A percentile compares a stretch with the other conserved stretches of the same genome.
phyloP scores from a whole-genome alignment of 1,284 basidiomycete species.

The Tetrapyrgos nigripes region DNA sequence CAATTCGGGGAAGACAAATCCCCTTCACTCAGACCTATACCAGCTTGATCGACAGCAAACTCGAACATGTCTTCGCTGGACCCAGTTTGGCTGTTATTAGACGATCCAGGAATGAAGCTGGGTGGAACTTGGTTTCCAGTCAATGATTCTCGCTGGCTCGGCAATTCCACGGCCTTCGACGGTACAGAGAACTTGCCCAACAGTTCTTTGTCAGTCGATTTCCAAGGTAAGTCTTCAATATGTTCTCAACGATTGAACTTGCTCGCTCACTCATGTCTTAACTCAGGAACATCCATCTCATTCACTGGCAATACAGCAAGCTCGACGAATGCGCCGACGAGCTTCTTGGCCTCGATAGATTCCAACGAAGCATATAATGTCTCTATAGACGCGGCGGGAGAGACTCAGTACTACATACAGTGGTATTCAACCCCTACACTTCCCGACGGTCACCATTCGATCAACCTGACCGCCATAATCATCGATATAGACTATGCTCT shows the following conservation, averaged over 20 bases:
- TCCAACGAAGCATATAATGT: background rate
- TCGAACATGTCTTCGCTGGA: background rate
- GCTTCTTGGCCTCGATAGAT: slow-evolving; percentile 4
- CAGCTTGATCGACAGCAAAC: too few relatives aligned
- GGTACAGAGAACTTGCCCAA: background rate
- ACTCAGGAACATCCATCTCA: background rate
- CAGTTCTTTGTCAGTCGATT: background rate
- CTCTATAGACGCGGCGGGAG: background rate
- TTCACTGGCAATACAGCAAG: slow-evolving; percentile 9
- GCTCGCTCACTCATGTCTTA: background rate
- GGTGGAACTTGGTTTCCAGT: background rate
- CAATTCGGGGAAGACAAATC: too few relatives aligned
- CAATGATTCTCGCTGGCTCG: background rate
- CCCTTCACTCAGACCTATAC: too few relatives aligned
- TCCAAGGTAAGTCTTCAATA: slow-evolving; percentile 2
- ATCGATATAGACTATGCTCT: slow-evolving; percentile 10
- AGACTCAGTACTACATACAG: slow-evolving; percentile 6
- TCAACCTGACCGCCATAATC: slow-evolving; percentile 7
- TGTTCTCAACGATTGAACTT: background rate
- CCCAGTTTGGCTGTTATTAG: slow-evolving; percentile 6
- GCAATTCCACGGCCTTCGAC: background rate
- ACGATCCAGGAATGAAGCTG: background rate
- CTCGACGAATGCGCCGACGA: background rate
- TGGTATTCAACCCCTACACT: slow-evolving; percentile 8
- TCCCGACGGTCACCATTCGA: background rate